Conservation (phyloP, 176 grass and related monocot species). For the sorghum (Sorghum bicolor) region DNA sequence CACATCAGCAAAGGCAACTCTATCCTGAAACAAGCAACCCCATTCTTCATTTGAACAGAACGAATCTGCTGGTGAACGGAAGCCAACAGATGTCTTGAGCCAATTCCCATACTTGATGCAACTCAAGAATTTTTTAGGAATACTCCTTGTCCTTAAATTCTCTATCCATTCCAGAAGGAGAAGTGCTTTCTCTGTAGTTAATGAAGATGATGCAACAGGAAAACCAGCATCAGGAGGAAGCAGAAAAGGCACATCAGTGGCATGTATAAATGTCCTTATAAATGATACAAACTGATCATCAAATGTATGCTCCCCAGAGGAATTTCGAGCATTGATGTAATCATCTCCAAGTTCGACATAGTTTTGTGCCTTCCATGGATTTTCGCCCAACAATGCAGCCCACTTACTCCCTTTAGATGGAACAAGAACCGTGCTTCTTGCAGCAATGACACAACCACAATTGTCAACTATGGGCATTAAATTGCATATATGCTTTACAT, state of each 20-base stretch:
- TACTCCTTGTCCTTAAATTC: background rate
- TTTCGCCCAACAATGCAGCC: slow-evolving; percentile 34
- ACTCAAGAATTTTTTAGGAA: slow-evolving; percentile 16
- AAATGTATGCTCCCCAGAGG: background rate
- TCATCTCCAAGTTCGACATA: slow-evolving; percentile 39
- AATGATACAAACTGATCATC: slow-evolving; percentile 28
- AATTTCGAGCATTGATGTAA: slow-evolving; percentile 15
- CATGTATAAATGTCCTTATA: slow-evolving; percentile 17
- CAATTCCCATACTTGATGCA: slow-evolving; percentile 40
- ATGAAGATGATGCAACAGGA: slow-evolving; percentile 3
- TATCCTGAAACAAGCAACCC: slow-evolving; percentile 3
- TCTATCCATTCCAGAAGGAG: slow-evolving; percentile 38
- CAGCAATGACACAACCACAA: slow-evolving; percentile 11
- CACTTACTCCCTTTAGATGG: slow-evolving; percentile 35
- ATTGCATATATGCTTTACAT: slow-evolving; percentile 6
- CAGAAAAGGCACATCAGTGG: slow-evolving; percentile 25
- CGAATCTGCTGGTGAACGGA: slow-evolving; percentile 21
- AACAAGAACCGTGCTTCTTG: slow-evolving; percentile 17
- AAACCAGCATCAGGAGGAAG: slow-evolving; percentile 37
- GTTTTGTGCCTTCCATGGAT: slow-evolving; percentile 29
- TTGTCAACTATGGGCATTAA: slow-evolving; percentile 22
- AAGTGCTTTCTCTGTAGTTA: slow-evolving; percentile 31
- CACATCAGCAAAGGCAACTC: slow-evolving; percentile 5
- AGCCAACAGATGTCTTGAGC: slow-evolving; percentile 36
- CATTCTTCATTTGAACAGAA: slow-evolving; percentile 25